Conservation (phyloP, 441 rosid genomes). For the Brassica balearica region DNA sequence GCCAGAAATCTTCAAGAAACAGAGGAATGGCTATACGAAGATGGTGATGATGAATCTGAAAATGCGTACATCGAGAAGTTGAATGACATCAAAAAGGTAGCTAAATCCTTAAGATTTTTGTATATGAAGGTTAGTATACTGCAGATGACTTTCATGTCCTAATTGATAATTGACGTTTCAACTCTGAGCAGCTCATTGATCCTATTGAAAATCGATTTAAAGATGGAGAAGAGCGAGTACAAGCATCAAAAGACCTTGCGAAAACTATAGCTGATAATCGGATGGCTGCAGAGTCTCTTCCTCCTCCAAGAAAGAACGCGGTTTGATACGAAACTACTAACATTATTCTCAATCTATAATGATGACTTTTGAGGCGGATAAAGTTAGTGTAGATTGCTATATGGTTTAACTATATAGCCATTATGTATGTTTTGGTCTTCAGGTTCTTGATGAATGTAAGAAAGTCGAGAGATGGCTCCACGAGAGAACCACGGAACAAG, state of each 20-base stretch:
- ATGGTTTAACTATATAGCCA: neutral
- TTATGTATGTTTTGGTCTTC: constrained; percentile 23
- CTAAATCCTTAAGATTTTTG: neutral
- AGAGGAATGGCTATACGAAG: constrained; percentile 77
- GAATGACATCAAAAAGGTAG: constrained; percentile 64
- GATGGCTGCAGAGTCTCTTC: constrained; percentile 56
- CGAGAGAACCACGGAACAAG: constrained; percentile 59
- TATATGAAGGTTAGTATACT: constrained; percentile 12
- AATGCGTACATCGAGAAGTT: constrained; percentile 58
- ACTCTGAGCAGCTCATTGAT: constrained; percentile 57
- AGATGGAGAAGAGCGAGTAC: constrained; percentile 65
- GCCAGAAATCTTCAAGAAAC: constrained; percentile 67
- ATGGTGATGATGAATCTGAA: constrained; percentile 76
- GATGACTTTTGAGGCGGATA: neutral
- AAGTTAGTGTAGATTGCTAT: neutral
- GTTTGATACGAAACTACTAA: constrained; percentile 37
- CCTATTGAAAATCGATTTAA: constrained; percentile 65
- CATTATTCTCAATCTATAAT: constrained; percentile 10
- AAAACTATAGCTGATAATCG: constrained; percentile 54
- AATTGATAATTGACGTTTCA: constrained; percentile 18
- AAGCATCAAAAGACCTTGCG: constrained; percentile 62
- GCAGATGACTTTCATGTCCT: constrained; percentile 14
- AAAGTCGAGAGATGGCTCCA: constrained; percentile 68
- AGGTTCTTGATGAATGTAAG: constrained; percentile 63
- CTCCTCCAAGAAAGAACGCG: constrained; percentile 53